Evolutionary conservation across 345 rosid genomes (phyloP).

Genomic region (Rhodamnia argentea): DNA sequence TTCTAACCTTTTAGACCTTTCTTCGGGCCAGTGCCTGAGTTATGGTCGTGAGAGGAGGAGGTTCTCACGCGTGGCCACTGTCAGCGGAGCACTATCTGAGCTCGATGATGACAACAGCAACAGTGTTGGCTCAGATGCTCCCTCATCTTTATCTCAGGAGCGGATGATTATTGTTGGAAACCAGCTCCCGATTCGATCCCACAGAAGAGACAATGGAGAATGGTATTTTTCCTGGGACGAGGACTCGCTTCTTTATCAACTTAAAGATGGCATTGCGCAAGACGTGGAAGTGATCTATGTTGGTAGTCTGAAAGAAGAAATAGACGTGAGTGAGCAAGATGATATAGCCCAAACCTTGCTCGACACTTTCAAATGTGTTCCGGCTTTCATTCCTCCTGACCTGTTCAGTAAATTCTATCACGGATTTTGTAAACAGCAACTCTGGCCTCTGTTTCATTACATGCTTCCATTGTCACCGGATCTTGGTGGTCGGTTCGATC

Average conservation of each 20-base stretch:
- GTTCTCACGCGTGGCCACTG: slow-evolving; percentile 87
- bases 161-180: slow-evolving; percentile 86
- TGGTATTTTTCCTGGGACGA: slow-evolving; percentile 84
- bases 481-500: slow-evolving; percentile 80
- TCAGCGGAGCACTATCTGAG: slow-evolving; percentile 74
- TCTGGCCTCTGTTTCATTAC: slow-evolving; percentile 95
- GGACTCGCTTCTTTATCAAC: slow-evolving; percentile 86
- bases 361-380: slow-evolving; percentile 89
- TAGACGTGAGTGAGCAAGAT: slow-evolving; percentile 60
- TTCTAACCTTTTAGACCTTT: slow-evolving; percentile 88
- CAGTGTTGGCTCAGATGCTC: slow-evolving; percentile 78
- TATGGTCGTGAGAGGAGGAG: slow-evolving; percentile 62
- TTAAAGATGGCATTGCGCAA: slow-evolving; percentile 87
- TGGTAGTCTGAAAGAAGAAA: slow-evolving; percentile 72
- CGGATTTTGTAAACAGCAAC: slow-evolving; percentile 89
- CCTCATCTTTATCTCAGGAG: slow-evolving; percentile 66
- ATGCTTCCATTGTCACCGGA: slow-evolving; percentile 93
- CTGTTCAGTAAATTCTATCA: slow-evolving; percentile 75
- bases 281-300: slow-evolving; percentile 85
- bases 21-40: slow-evolving; percentile 51
- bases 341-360: slow-evolving; percentile 74
- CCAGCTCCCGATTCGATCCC: slow-evolving; percentile 79
- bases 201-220: slow-evolving; percentile 35
- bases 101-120: slow-evolving; percentile 65
- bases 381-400: slow-evolving; percentile 73